Base-by-base conservation (phyloP, 495 filamentous ascomycete species). In the Pyrenopolyporus hunteri region DNA sequence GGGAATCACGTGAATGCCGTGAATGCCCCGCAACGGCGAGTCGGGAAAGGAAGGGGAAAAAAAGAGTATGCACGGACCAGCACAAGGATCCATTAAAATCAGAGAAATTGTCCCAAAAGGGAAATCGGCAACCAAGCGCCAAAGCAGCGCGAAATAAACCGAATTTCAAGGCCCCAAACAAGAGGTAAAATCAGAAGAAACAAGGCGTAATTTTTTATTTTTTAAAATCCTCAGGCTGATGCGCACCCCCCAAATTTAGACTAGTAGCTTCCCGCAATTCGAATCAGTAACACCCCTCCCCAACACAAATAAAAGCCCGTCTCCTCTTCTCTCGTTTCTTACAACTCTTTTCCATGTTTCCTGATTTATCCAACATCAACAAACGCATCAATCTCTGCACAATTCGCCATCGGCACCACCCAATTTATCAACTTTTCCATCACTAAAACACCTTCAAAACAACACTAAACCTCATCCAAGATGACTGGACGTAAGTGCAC, bases 401-500 rank as follows among this genome's bases (percentile, higher is more conserved):
- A 57, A 65, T 59, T 61, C 66, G 64, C 53, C 68, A 70, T 69
- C 70, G 63, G 61, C 69, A 71, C 54, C 62, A 43, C 52, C 67
- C 66, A 67, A 48, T 57, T 52, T 44, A 42, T 50, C 66, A 64
- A 64, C 48, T 16, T 63, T 64, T 66, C 35, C 68, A 74, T 75
- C 72, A 61, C 17, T 63, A 63, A 72, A 66, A 36, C 48, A 68
- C 57, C 44, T 50, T 59, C 60, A 70, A 57, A 73, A 64, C 57
- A 64, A 59, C 52, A 61, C 52, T 50, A 48, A 69, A 74, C 72
- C 53, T 74, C 68, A 62, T 70, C 74, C 83, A 91, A 76, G 63
- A 96, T 96, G 92, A 93, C 92, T 91, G 92, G 92, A 90, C 92
- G 92, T 96, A 84, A 90, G 92, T 92, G 37, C 59, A 59, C 66